Conservation (phyloP, 345 rosid species). For the Carallia brachiata region DNA sequence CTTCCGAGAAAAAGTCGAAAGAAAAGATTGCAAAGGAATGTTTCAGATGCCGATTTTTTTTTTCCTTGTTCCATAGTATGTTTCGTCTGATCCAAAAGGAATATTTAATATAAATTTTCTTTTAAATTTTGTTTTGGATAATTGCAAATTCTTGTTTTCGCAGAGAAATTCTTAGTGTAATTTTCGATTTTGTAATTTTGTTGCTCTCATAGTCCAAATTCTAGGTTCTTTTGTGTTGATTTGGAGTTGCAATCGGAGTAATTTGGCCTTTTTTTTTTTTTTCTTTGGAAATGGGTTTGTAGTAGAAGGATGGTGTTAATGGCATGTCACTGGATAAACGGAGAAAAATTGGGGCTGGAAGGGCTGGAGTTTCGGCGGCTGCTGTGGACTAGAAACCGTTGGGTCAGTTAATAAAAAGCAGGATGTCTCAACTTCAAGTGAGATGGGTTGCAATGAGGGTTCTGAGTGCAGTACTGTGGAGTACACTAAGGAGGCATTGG, state of each 20-base stretch:
- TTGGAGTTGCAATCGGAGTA: no score
- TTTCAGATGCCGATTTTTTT: no score
- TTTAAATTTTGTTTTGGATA: no score
- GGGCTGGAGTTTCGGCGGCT: conserved; percentile 31
- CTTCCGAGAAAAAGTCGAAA: neutral
- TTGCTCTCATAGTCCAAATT: no score
- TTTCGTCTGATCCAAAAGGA: no score
- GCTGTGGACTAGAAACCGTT: conserved; percentile 44
- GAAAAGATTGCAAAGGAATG: no score
- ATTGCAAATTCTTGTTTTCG: no score
- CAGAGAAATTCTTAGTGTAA: no score
- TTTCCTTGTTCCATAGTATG: neutral
- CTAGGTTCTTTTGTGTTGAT: no score
- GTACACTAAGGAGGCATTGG: conserved; percentile 64
- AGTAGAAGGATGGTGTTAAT: conserved; percentile 55
- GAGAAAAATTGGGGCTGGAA: conserved; percentile 46
- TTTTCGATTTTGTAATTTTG: no score
- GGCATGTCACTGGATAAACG: conserved; percentile 69
- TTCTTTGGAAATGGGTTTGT: neutral
- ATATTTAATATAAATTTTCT: no score
- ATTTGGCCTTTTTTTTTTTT: neutral
- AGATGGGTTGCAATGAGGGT: conserved; percentile 39
- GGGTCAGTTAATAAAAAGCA: conserved; percentile 42
- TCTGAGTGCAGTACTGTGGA: conserved; percentile 42
- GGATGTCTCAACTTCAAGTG: conserved; percentile 42